Base-by-base conservation (phyloP, 2,329 filamentous ascomycete genomes). In the Pseudogymnoascus sp. region DNA sequence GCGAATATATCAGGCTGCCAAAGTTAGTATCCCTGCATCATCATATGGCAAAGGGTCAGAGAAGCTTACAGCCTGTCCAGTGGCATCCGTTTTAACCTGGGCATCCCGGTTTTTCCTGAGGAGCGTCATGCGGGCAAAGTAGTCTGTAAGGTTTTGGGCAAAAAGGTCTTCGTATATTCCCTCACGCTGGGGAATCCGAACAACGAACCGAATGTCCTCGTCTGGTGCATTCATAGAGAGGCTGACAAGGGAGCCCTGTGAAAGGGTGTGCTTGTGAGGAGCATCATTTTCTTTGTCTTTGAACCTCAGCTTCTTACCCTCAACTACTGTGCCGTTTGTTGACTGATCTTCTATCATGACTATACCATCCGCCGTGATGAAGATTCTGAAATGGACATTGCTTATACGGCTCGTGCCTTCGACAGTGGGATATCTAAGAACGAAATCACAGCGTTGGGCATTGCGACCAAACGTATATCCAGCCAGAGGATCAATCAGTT, bases 341-440 rank as follows among this genome's bases (percentile, higher is more conserved):
- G 94, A 97, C 71, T 86, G 83, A 71, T 99, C 94, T 73, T 96
- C 87, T 11, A 97, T 78, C 91, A 99, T 96, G 65, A 97, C 81
- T 61, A 89, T 86, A 28, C 89, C 90, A n/a, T 86, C 79, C 2
- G 20, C 14, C 68, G 95, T 99, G 68, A 96, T 81, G 70, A 88
- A 96, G 64, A 99, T 96, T 60, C 91, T 87, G 72, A 97, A 99
- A 72, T 99, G 94, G n/a, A 89, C 81, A 71, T 97, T 97, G 78
- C 93, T 97, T 63, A 99, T 82, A 43, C 89, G 83, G 36, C 77
- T 73, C 57, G 90, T 84, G 67, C 82, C 82, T n/a, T 58, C 57
- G n/a, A 28, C 37, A 2, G 35, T 58, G 5, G 57, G 57, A 38
- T 37, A 28, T 12, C 25, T 58, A 54, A 92, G 75, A 62, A 86